Evolutionary conservation across 768 basidiomycete species (phyloP).

Genomic region (Lactarius evosmus): DNA sequence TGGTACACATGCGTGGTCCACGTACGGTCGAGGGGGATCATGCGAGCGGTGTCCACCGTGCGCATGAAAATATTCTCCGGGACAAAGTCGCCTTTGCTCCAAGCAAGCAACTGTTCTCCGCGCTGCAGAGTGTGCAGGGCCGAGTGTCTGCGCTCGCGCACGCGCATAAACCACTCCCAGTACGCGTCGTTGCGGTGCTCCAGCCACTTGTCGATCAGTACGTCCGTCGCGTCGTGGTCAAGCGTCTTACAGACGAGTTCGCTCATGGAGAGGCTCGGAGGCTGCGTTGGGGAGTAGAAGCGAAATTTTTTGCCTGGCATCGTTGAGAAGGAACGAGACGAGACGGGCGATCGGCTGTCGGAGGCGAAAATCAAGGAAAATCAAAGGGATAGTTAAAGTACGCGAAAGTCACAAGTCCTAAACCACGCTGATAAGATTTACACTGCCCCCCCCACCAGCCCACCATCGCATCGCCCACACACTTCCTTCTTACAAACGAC

Average conservation of each 20-base stretch:
- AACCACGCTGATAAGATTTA: background rate
- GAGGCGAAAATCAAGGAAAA: background rate
- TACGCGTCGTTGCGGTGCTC: constrained; percentile 75
- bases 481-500: no score
- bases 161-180: constrained; percentile 71
- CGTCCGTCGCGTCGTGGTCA: constrained; percentile 71
- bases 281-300: constrained; percentile 61
- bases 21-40: constrained; percentile 77
- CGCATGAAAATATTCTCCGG: constrained; percentile 79
- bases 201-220: constrained; percentile 82
- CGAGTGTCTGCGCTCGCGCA: constrained; percentile 63
- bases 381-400: background rate
- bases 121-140: constrained; percentile 42
- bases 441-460: no score
- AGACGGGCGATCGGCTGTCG: background rate
- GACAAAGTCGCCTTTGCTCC: constrained; percentile 68
- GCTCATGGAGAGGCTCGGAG: constrained; percentile 67
- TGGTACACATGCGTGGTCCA: constrained; percentile 83
- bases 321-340: constrained; percentile 1
- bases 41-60: constrained; percentile 71
- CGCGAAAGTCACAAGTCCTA: background rate
- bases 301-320: constrained; percentile 28
- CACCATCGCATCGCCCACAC: no score
- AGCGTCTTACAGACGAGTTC: constrained; percentile 78
- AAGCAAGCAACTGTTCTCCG: constrained; percentile 43